phyloP scores from a whole-genome alignment of 2,329 filamentous ascomycete species.

The Chlorencoelia australis region DNA sequence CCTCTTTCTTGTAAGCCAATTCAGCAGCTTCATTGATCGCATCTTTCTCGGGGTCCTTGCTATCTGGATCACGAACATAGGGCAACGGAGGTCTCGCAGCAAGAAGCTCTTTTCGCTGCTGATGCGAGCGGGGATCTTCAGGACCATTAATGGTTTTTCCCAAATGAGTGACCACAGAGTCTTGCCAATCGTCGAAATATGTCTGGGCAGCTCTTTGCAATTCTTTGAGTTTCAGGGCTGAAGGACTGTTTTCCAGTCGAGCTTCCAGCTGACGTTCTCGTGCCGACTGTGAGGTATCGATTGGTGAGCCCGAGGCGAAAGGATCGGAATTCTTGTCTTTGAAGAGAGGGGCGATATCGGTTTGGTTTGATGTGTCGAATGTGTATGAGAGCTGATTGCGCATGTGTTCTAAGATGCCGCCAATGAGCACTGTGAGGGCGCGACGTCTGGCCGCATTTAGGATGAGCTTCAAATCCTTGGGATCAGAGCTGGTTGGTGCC shows the following conservation, averaged over 20 bases:
- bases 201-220: slow-evolving; percentile 49
- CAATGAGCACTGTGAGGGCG: slow-evolving; percentile 40
- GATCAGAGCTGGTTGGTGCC: slow-evolving; percentile 17
- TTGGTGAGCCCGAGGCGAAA: slow-evolving; percentile 1
- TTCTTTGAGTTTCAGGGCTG: slow-evolving; percentile 17
- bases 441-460: slow-evolving; percentile 42
- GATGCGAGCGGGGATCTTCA: slow-evolving; percentile 37
- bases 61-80: slow-evolving; percentile 8
- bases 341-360: slow-evolving; percentile 15
- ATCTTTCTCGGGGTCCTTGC: slow-evolving; percentile 8
- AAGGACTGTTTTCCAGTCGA: slow-evolving; percentile 13
- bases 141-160: slow-evolving; percentile 52
- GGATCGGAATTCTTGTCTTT: slow-evolving; percentile 7
- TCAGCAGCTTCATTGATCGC: neutral
- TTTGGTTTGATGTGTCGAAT: slow-evolving; percentile 15
- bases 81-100: slow-evolving; percentile 14
- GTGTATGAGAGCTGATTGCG: slow-evolving; percentile 37
- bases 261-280: slow-evolving; percentile 17
- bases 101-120: slow-evolving; percentile 30
- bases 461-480: slow-evolving; percentile 31
- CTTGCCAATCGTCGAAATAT: slow-evolving; percentile 70
- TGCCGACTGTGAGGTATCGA: slow-evolving; percentile 8
- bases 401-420: slow-evolving; percentile 45
- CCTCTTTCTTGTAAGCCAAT: slow-evolving; percentile 29
- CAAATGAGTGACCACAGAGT: slow-evolving; percentile 57